phyloP scores from a whole-genome alignment of 768 basidiomycete genomes.

The Epithele typhae region DNA sequence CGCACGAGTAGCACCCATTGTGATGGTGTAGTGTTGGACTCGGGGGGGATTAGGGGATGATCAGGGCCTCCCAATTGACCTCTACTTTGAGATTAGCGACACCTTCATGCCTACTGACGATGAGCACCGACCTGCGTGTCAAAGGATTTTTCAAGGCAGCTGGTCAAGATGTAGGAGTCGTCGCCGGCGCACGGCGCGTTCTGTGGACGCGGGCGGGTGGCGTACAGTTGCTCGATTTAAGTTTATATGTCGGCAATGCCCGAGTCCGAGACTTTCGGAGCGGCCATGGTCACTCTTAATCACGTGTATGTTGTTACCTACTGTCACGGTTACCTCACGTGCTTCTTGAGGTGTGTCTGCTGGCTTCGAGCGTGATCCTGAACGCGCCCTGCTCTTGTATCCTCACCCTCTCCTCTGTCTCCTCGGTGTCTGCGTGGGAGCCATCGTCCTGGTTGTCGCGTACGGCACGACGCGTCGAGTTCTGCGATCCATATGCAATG shows the following conservation, averaged over 20 bases:
- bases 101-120: neutral
- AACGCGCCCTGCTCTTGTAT: no score
- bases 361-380: no score
- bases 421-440: no score
- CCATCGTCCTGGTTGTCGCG: no score
- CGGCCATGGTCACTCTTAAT: no score
- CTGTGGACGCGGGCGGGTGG: constrained; percentile 14
- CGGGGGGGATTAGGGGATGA: constrained; percentile 3
- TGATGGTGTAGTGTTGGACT: constrained; percentile 21
- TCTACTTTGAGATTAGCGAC: constrained; percentile 45
- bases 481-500: constrained; percentile 47
- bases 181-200: neutral
- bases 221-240: constrained; percentile 22
- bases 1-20: constrained; percentile 89
- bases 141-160: constrained; percentile 95
- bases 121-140: constrained; percentile 70
- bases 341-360: no score
- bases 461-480: neutral
- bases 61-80: constrained; percentile 92
- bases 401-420: no score
- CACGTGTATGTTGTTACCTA: no score
- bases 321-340: no score
- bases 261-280: no score
- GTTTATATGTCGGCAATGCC: constrained; percentile 13
- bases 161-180: constrained; percentile 21